Conservation (phyloP, 345 rosid genomes). For the Populus pruinosa region DNA sequence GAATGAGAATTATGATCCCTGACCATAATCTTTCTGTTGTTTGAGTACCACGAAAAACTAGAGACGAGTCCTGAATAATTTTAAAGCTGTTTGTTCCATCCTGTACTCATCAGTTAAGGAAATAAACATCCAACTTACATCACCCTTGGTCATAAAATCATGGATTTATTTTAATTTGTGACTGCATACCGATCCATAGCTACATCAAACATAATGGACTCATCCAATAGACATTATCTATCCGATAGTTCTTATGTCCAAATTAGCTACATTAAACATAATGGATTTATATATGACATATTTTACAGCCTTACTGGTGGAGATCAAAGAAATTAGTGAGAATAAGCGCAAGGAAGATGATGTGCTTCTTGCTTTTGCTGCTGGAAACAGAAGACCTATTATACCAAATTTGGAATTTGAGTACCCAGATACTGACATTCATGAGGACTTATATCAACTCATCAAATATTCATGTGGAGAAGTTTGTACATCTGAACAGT, state of each 20-base stretch:
- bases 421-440: constrained; percentile 73
- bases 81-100: background rate
- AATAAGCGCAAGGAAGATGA: constrained; percentile 76
- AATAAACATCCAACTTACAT: background rate
- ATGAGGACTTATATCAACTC: constrained; percentile 91
- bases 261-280: background rate
- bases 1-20: background rate
- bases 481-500: constrained; percentile 84
- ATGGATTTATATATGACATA: constrained; percentile 2
- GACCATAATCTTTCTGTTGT: background rate
- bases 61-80: background rate
- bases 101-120: background rate
- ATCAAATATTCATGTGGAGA: constrained; percentile 90
- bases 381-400: constrained; percentile 66
- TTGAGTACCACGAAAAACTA: background rate
- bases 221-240: constrained; percentile 1
- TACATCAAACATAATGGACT: background rate
- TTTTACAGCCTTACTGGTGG: constrained; percentile 73
- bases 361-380: constrained; percentile 75
- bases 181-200: background rate
- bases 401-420: constrained; percentile 72
- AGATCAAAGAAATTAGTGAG: constrained; percentile 89
- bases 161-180: background rate
- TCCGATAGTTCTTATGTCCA: constrained; percentile 2
- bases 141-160: background rate